Evolutionary conservation across 768 basidiomycete species (phyloP), one percentile per base, ranked within the genome.

Genomic region (Russula virescens): DNA sequence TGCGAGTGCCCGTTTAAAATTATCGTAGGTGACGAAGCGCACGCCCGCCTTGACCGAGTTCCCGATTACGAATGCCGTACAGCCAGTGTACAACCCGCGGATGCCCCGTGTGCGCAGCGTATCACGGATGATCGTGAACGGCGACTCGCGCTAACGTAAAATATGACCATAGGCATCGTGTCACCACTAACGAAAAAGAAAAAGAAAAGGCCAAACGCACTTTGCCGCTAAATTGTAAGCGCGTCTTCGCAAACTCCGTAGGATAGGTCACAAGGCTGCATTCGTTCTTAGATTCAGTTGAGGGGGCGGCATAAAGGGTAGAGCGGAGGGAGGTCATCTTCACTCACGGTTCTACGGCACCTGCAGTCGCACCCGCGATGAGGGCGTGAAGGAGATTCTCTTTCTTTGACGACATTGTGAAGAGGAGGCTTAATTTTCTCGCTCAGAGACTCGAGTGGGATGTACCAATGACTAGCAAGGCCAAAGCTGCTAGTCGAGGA

Each of bases 41-140:
- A 99, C 95, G 4, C 95, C 97, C 1, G 97, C 97, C 78, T 99
- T 99, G 68, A 84, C 72, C 0, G 95, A 82, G 73, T 98, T 98
- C 14, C 96, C 97, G 16, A 94, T 79, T 6, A 98, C 83, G 18
- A 98, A 81, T 0, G 97, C 96, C 21, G 82, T 83, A 69, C 90
- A 93, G 71, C 95, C 94, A 0, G 94, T 91, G 68, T 99, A 99
- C n/a, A 99, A 80, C 0, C 96, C 97, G 0, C 73, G 71, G 16
- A 97, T 67, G 10, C 97, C 97, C 64, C 89, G 85, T 1, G 80
- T 81, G 63, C 80, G 78, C 31, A 96, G 60, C 0, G 95, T 98
- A 31, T 85, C 80, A 49, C 79, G 79, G 63, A 94, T 77, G 67
- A 97, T 93, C 7, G 83, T 72, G 26, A 94, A 74, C 0, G 90